A percentile compares a stretch with the other conserved stretches of the same genome.
Conservation (phyloP, 2,329 filamentous ascomycete species). For the Metarhizium brunneum region DNA sequence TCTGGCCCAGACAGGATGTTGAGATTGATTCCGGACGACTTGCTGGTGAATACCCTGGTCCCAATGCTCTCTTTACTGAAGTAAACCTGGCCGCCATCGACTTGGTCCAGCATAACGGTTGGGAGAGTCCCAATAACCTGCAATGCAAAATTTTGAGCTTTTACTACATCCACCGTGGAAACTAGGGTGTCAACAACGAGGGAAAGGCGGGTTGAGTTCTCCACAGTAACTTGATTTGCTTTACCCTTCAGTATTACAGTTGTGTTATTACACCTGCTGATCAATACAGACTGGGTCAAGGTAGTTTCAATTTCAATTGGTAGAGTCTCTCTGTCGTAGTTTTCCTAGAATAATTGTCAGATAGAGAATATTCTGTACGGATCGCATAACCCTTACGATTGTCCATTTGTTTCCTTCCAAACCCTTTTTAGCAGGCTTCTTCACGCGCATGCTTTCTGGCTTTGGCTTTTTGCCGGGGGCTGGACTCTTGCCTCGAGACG, state of each 20-base stretch:
- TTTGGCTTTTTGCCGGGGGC: slow-evolving; percentile 82
- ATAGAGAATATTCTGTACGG: neutral
- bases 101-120: slow-evolving; percentile 84
- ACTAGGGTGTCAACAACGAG: slow-evolving; percentile 85
- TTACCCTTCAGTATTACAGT: slow-evolving; percentile 87
- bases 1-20: slow-evolving; percentile 64
- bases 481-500: slow-evolving; percentile 67
- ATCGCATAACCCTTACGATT: slow-evolving; percentile 44
- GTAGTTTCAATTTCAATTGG: slow-evolving; percentile 75
- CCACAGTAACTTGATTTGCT: slow-evolving; percentile 91
- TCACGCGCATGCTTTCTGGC: slow-evolving; percentile 73
- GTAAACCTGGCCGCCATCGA: slow-evolving; percentile 84
- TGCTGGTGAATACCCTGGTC: slow-evolving; percentile 83
- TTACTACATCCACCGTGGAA: slow-evolving; percentile 89
- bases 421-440: slow-evolving; percentile 72
- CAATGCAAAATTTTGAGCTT: slow-evolving; percentile 88
- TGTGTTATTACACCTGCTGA: slow-evolving; percentile 84
- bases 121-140: slow-evolving; percentile 81
- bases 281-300: slow-evolving; percentile 81
- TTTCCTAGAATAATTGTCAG: slow-evolving; percentile 50
- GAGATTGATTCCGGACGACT: slow-evolving; percentile 79
- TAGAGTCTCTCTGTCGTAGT: slow-evolving; percentile 68
- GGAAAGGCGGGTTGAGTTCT: slow-evolving; percentile 78
- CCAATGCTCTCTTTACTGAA: slow-evolving; percentile 68
- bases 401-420: slow-evolving; percentile 90